A percentile compares a stretch with the other conserved stretches of the same genome.
These are phyloP conservation scores for Solanum hybrid DNA, from an alignment of 305 asterid species.

Conservation along the genomic window DNA sequence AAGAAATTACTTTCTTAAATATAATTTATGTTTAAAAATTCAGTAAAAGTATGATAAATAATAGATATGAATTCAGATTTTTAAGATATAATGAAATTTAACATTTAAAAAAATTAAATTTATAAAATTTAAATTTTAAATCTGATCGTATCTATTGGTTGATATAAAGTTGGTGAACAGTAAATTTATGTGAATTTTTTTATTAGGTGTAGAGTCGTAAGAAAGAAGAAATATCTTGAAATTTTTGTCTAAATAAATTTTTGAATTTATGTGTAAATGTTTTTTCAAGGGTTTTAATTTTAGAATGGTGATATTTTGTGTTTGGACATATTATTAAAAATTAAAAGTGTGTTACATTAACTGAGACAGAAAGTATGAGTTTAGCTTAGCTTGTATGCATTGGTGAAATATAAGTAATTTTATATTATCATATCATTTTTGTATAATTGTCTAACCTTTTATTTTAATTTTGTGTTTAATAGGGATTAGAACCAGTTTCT, in stretches of 20 bases:
- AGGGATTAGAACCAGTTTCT: slow-evolving; percentile 23
- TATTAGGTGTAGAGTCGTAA: neutral
- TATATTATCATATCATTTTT: neutral
- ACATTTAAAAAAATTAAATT: neutral
- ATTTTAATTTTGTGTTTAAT: neutral
- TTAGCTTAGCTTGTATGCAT: neutral
- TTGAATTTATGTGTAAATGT: no score
- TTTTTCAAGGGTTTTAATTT: neutral
- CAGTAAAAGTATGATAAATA: no score
- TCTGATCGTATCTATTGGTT: neutral
- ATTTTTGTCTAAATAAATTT: no score
- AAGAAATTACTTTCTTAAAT: no score
- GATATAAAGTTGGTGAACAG: neutral
- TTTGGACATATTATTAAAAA: neutral
- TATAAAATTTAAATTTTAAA: neutral
- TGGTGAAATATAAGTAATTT: neutral
- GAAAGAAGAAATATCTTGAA: neutral
- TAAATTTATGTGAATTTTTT: neutral
- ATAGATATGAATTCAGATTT: neutral
- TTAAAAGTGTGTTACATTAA: neutral
- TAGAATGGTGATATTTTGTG: neutral
- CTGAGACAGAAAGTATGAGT: neutral
- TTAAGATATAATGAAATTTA: neutral
- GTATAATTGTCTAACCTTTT: neutral
- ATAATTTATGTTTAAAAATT: no score